Conservation (phyloP, 768 basidiomycete species). For the Myochromella boudieri region DNA sequence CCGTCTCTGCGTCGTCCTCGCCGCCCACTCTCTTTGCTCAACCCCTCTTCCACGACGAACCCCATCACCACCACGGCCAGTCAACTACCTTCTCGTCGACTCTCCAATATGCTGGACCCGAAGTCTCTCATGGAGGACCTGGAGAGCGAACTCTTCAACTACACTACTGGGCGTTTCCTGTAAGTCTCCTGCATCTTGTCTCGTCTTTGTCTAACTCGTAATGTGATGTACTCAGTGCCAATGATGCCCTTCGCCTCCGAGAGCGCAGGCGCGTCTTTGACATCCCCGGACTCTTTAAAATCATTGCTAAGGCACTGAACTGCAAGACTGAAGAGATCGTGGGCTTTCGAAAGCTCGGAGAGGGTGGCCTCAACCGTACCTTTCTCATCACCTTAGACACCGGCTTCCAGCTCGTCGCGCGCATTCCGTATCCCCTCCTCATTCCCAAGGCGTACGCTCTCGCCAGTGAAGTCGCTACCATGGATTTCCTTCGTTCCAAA, state of each 20-base stretch:
- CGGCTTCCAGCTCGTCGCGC: slow-evolving; percentile 31
- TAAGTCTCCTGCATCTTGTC: slow-evolving; percentile 30
- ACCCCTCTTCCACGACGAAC: slow-evolving; percentile 14
- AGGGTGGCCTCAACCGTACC: slow-evolving; percentile 38
- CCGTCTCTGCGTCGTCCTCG: slow-evolving; percentile 14
- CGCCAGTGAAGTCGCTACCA: slow-evolving; percentile 38
- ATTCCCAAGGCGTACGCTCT: slow-evolving; percentile 25
- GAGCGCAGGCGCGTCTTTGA: slow-evolving; percentile 37
- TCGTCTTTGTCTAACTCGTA: slow-evolving; percentile 24
- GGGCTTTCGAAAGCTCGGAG: slow-evolving; percentile 38
- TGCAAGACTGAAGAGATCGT: slow-evolving; percentile 30
- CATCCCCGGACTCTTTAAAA: slow-evolving; percentile 20
- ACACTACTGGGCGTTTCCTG: slow-evolving; percentile 35
- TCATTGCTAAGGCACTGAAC: slow-evolving; percentile 25
- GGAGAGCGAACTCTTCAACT: slow-evolving; percentile 32
- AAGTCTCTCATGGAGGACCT: slow-evolving; percentile 23
- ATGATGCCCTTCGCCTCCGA: slow-evolving; percentile 32
- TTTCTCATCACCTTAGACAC: slow-evolving; percentile 34
- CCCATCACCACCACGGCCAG: slow-evolving; percentile 19
- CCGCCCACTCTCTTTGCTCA: slow-evolving; percentile 16
- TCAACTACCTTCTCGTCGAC: slow-evolving; percentile 16
- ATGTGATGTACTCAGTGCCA: slow-evolving; percentile 27
- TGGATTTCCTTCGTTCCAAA: slow-evolving; percentile 29
- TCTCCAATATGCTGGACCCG: slow-evolving; percentile 18
- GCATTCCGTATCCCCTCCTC: slow-evolving; percentile 30